Conservation (phyloP, 495 filamentous ascomycete species). For the Aspergillus coremiiformis region DNA sequence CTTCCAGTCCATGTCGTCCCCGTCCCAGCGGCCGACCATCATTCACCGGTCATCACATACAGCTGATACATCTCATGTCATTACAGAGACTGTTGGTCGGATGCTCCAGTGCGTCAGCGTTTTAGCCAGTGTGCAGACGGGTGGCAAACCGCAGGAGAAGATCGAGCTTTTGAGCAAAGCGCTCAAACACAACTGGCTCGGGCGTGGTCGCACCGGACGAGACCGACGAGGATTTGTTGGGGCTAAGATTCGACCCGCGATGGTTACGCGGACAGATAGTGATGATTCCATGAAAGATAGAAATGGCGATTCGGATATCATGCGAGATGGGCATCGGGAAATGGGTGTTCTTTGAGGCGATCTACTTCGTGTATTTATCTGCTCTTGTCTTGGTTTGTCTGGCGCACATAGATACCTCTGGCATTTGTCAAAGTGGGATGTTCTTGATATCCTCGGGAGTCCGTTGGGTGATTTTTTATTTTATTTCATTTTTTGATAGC, state of each 20-base stretch:
- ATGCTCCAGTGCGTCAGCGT: slow-evolving; percentile 97
- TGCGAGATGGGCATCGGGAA: slow-evolving; percentile 25
- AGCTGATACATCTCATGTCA: slow-evolving; percentile 66
- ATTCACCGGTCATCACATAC: slow-evolving; percentile 29
- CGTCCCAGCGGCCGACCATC: slow-evolving; percentile 36
- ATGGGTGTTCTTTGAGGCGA: slow-evolving; percentile 27
- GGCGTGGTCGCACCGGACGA: slow-evolving; percentile 78
- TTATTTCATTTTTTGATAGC: too few species aligned
- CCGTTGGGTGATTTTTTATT: background rate
- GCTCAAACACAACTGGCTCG: slow-evolving; percentile 94
- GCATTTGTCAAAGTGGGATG: background rate
- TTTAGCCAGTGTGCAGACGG: slow-evolving; percentile 64
- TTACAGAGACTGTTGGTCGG: slow-evolving; percentile 84
- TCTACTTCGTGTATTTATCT: background rate
- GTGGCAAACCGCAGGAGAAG: slow-evolving; percentile 66
- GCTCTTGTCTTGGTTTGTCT: slow-evolving; percentile 11
- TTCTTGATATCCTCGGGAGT: background rate
- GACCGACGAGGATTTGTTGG: slow-evolving; percentile 86
- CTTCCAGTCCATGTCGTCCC: slow-evolving; percentile 49
- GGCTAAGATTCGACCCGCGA: slow-evolving; percentile 44
- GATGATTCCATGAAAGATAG: slow-evolving; percentile 15
- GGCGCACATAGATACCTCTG: slow-evolving; percentile 3
- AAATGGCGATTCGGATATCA: slow-evolving; percentile 14
- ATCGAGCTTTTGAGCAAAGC: slow-evolving; percentile 77
- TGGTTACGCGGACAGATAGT: slow-evolving; percentile 24